phyloP scores from a whole-genome alignment of 805 yeast genomes.

The Alloascoidea africana region DNA sequence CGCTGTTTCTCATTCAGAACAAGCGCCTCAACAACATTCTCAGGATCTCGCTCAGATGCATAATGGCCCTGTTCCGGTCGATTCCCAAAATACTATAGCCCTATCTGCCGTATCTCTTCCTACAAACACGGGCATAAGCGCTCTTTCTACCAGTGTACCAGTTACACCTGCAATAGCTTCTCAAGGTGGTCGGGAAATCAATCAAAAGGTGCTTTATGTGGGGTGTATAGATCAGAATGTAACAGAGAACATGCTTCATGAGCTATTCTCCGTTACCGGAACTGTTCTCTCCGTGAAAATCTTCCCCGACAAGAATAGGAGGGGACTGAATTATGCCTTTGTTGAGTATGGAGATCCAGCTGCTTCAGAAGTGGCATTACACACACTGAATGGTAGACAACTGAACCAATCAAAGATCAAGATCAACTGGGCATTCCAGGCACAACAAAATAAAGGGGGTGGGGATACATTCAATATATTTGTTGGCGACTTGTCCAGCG shows the following conservation, averaged over 20 bases:
- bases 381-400: constrained; percentile 38
- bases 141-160: constrained; percentile 18
- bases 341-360: constrained; percentile 50
- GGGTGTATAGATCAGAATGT: constrained; percentile 57
- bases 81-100: too few species aligned
- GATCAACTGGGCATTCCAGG: constrained; percentile 76
- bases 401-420: constrained; percentile 34
- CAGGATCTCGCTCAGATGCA: too few species aligned
- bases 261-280: constrained; percentile 47
- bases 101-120: too few species aligned
- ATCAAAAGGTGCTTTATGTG: constrained; percentile 60
- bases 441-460: constrained; percentile 40
- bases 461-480: constrained; percentile 59
- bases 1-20: too few species aligned
- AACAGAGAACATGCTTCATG: constrained; percentile 45
- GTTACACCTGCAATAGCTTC: constrained; percentile 52
- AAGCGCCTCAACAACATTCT: too few species aligned
- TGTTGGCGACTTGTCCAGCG: constrained; percentile 76
- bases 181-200: constrained; percentile 71
- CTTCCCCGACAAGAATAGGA: constrained; percentile 54
- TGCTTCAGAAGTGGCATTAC: constrained; percentile 48
- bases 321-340: constrained; percentile 70
- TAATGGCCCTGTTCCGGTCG: too few species aligned
- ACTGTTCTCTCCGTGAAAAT: constrained; percentile 52
- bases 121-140: too few species aligned